A percentile compares a stretch with the other conserved stretches of the same genome.
These are phyloP conservation scores for Dendrobium officinale DNA, from an alignment of 106 monocot genomes.

Conservation along the genomic window DNA sequence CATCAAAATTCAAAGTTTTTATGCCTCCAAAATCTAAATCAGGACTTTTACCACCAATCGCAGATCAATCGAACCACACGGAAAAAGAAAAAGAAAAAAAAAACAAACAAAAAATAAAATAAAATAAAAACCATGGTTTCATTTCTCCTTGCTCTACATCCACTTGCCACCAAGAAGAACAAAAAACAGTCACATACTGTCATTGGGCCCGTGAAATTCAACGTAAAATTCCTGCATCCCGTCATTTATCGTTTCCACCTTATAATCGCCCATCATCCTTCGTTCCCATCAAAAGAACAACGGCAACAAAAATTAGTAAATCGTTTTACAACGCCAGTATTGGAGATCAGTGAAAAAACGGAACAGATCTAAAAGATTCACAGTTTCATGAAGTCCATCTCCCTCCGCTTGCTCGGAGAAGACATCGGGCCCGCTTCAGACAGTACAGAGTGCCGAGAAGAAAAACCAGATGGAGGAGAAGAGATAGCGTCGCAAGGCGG, in stretches of 20 bases:
- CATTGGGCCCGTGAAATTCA: slow-evolving; percentile 70
- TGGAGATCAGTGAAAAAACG: neutral
- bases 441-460: neutral
- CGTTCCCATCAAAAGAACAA: slow-evolving; percentile 4
- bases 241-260: slow-evolving; percentile 80
- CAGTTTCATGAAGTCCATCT: slow-evolving; percentile 88
- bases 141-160: slow-evolving; percentile 6
- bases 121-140: neutral
- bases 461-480: neutral
- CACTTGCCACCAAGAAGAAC: slow-evolving; percentile 7
- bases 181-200: slow-evolving; percentile 26
- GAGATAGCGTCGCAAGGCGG: neutral
- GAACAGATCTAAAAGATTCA: slow-evolving; percentile 4
- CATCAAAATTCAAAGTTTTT: neutral
- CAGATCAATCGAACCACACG: neutral
- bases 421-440: slow-evolving; percentile 29
- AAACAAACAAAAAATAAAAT: neutral
- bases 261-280: slow-evolving; percentile 94
- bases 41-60: neutral
- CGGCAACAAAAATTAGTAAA: slow-evolving; percentile 9
- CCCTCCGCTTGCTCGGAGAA: slow-evolving; percentile 75
- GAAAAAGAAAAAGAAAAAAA: neutral
- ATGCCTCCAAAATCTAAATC: neutral
- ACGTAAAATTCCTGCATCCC: slow-evolving; percentile 87
- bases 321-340: neutral